A percentile compares a stretch with the other conserved stretches of the same genome.
Conservation (phyloP, 768 basidiomycete species). For the Rhizopogon vulgaris region DNA sequence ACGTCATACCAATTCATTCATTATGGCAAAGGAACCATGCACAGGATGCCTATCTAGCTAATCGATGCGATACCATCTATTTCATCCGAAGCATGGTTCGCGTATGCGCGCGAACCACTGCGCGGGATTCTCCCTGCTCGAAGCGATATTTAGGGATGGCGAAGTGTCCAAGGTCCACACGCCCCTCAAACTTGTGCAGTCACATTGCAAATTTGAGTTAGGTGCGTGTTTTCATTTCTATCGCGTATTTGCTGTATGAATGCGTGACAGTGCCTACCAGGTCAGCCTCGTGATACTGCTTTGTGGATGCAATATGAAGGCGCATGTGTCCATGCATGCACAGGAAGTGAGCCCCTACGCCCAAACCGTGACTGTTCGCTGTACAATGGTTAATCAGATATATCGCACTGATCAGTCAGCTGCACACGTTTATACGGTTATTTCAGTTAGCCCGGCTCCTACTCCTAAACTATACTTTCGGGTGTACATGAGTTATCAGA, state of each 20-base stretch:
- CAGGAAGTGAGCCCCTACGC: neutral
- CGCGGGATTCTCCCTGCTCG: neutral
- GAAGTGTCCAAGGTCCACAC: neutral
- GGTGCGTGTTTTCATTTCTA: neutral
- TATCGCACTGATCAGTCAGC: neutral
- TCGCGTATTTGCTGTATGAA: neutral
- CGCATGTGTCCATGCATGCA: neutral
- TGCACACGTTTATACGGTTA: neutral
- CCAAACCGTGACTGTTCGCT: neutral
- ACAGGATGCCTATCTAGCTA: neutral
- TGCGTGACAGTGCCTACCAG: too few species aligned
- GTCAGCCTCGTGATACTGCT: neutral
- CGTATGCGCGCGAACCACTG: neutral
- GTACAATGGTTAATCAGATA: neutral
- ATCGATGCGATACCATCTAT: neutral
- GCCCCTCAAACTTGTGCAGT: neutral
- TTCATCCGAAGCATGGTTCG: neutral
- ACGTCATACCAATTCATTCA: neutral
- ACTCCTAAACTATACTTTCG: too few species aligned
- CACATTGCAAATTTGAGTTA: neutral
- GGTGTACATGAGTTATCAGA: too few species aligned
- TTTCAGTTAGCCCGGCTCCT: neutral
- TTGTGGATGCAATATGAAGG: neutral
- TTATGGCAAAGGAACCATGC: too few species aligned
- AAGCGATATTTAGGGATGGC: neutral